Conservation (phyloP, 148 eudicot species). For the Suaeda aralocaspica region DNA sequence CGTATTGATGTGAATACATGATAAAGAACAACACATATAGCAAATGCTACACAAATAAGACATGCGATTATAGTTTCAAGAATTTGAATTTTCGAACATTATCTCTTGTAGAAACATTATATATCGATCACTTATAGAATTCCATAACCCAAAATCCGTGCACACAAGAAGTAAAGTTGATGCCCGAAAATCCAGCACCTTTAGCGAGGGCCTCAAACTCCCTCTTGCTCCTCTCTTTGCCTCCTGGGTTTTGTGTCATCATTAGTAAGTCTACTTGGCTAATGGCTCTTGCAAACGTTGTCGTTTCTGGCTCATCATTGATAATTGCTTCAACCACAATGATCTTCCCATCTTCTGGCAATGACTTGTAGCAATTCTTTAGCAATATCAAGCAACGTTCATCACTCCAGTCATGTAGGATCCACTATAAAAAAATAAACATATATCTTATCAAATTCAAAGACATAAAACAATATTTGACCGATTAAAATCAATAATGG, state of each 20-base stretch:
- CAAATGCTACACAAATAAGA: too few relatives aligned
- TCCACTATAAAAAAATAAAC: conserved; percentile 20
- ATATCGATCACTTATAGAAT: conserved; percentile 11
- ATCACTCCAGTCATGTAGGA: conserved; percentile 48
- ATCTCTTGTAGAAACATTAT: background rate
- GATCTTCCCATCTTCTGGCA: conserved; percentile 36
- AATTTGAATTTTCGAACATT: background rate
- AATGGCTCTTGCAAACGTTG: conserved; percentile 16
- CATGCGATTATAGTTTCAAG: too few relatives aligned
- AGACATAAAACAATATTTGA: too few relatives aligned
- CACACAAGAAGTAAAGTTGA: conserved; percentile 9
- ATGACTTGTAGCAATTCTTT: conserved; percentile 34
- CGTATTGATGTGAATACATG: too few relatives aligned
- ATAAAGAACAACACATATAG: too few relatives aligned
- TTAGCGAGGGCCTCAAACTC: conserved; percentile 23
- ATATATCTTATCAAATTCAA: background rate
- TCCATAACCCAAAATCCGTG: conserved; percentile 36
- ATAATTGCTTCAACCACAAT: conserved; percentile 32
- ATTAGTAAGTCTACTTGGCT: conserved; percentile 24
- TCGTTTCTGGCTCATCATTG: conserved; percentile 26
- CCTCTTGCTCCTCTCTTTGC: conserved; percentile 24
- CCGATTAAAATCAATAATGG: too few relatives aligned
- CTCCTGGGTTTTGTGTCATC: conserved; percentile 31
- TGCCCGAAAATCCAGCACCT: conserved; percentile 26
- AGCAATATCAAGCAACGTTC: conserved; percentile 40